Percentiles rank a stretch among this genome's conserved stretches.
Evolutionary conservation across 805 yeast species (phyloP).

Genomic region (Blastobotrys chiropterorum): DNA sequence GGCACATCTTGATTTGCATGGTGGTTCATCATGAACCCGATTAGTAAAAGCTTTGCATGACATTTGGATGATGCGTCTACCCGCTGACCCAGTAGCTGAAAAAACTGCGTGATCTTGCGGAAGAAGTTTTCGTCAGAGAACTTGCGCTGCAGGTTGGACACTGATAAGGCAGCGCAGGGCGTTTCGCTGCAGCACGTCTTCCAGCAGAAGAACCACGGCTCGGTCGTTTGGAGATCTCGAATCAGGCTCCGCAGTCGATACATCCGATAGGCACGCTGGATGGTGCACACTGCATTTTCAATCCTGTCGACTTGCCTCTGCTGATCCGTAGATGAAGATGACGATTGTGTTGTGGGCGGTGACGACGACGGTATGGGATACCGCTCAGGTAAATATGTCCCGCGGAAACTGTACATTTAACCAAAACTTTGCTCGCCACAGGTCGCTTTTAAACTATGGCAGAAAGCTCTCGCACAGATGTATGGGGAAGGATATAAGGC

Average conservation of each 20-base stretch:
- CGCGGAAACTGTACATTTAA: too few relatives aligned
- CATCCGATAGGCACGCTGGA: constrained; percentile 14
- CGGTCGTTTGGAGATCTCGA: constrained; percentile 2
- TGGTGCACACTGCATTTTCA: constrained; percentile 10
- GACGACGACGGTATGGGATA: too few relatives aligned
- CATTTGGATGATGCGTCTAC: constrained; percentile 13
- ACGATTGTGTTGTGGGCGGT: too few relatives aligned
- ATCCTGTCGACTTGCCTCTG: too few relatives aligned
- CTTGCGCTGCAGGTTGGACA: neutral
- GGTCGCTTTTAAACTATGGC: too few relatives aligned
- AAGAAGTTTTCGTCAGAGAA: constrained; percentile 5
- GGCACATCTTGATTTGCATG: constrained; percentile 1
- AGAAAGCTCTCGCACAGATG: too few relatives aligned
- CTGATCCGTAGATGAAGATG: too few relatives aligned
- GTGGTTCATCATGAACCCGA: constrained; percentile 19
- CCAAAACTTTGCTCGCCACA: too few relatives aligned
- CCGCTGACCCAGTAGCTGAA: constrained; percentile 14
- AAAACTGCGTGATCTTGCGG: constrained; percentile 3
- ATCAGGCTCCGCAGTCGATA: constrained; percentile 14
- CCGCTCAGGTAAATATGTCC: too few relatives aligned
- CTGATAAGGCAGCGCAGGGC: too few relatives aligned
- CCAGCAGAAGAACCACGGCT: constrained; percentile 20
- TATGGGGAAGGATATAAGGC: too few relatives aligned
- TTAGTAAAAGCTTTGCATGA: constrained; percentile 18
- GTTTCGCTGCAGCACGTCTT: neutral